Evolutionary conservation across 2,329 filamentous ascomycete genomes (phyloP).

Genomic region (Colletotrichum filicis): DNA sequence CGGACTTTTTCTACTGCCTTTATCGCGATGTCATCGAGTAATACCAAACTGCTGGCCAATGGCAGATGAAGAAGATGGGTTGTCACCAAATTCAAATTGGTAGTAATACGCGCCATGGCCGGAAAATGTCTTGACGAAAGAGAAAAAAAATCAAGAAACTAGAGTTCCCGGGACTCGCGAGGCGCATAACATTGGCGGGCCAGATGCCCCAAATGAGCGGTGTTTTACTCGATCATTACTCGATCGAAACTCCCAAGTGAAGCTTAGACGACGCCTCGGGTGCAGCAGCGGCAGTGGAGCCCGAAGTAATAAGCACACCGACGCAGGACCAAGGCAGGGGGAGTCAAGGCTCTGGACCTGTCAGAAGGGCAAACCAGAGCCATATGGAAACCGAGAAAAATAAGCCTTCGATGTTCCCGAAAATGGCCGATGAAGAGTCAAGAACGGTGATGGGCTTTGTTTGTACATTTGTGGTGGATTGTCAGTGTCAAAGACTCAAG

Average conservation of each 20-base stretch:
- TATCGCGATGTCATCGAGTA: slow-evolving; percentile 26
- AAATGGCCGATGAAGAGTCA: slow-evolving; percentile 16
- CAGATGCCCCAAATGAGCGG: slow-evolving; percentile 1
- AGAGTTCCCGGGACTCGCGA: neutral
- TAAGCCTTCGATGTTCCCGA: neutral
- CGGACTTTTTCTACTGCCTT: neutral
- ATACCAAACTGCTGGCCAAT: slow-evolving; percentile 3
- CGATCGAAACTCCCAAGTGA: slow-evolving; percentile 52
- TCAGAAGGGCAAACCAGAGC: neutral
- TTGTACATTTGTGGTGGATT: neutral
- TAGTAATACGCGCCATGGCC: neutral
- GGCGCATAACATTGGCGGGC: slow-evolving; percentile 10
- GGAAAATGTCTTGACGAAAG: neutral
- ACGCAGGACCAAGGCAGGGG: neutral
- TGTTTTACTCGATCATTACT: slow-evolving; percentile 57
- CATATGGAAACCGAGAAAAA: too few relatives aligned
- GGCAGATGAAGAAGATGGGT: neutral
- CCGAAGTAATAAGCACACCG: neutral
- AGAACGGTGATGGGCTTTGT: neutral
- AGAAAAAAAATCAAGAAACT: neutral
- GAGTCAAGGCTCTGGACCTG: neutral
- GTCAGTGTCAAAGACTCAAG: neutral
- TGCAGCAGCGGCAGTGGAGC: slow-evolving; percentile 1
- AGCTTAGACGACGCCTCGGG: slow-evolving; percentile 15
- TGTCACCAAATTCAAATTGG: neutral